Evolutionary conservation across 1,139 yeast species (phyloP).

Genomic region (Suhomyces maxii): DNA sequence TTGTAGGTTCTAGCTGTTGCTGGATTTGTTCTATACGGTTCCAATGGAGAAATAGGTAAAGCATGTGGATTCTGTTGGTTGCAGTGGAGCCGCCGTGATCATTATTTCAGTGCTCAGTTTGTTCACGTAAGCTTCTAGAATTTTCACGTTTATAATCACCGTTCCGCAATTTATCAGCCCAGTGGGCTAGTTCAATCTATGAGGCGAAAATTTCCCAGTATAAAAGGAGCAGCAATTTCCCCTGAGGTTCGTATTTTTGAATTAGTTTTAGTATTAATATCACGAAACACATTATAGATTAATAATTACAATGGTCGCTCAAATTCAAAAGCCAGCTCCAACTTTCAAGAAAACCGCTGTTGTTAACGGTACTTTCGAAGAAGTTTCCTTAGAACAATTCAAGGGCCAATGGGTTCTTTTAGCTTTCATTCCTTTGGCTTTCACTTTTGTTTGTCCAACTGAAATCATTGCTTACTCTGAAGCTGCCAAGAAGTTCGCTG

Average conservation of each 20-base stretch:
- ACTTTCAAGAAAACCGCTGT: constrained; percentile 95
- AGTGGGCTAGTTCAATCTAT: background rate
- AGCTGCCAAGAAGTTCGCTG: constrained; percentile 85
- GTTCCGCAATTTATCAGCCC: constrained; percentile 9
- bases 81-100: too few relatives aligned
- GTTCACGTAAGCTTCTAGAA: constrained; percentile 11
- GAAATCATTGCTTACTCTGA: constrained; percentile 98
- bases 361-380: constrained; percentile 92
- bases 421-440: constrained; percentile 97
- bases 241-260: background rate
- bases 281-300: background rate
- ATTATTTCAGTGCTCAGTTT: too few relatives aligned
- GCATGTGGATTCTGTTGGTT: too few relatives aligned
- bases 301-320: constrained; percentile 67
- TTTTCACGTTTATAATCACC: constrained; percentile 13
- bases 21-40: too few relatives aligned
- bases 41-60: too few relatives aligned
- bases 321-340: constrained; percentile 95
- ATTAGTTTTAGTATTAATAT: background rate
- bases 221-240: constrained; percentile 2
- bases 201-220: constrained; percentile 3
- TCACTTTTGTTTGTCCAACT: constrained; percentile 99
- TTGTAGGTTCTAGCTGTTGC: too few relatives aligned
- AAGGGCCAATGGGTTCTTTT: constrained; percentile 97
- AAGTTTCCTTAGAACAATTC: constrained; percentile 89